phyloP scores from a whole-genome alignment of 805 yeast genomes.

The Hanseniaspora taiwanica region DNA sequence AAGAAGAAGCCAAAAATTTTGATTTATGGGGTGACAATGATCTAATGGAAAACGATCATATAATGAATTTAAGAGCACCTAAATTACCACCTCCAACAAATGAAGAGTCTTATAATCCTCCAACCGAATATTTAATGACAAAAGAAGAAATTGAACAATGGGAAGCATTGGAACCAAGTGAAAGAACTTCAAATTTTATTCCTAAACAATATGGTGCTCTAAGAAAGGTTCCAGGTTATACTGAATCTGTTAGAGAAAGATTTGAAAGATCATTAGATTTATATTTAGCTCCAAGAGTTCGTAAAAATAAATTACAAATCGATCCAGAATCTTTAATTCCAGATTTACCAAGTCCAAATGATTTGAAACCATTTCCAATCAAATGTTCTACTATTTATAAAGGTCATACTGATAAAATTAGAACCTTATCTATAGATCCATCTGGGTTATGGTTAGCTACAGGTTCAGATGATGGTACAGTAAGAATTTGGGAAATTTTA shows the following conservation, averaged over 20 bases:
- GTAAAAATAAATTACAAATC: slow-evolving; percentile 78
- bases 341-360: slow-evolving; percentile 92
- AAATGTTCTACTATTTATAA: slow-evolving; percentile 68
- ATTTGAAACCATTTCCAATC: slow-evolving; percentile 92
- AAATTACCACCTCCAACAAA: slow-evolving; percentile 91
- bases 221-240: slow-evolving; percentile 89
- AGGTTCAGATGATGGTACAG: slow-evolving; percentile 93
- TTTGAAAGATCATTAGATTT: slow-evolving; percentile 91
- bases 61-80: slow-evolving; percentile 91
- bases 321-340: slow-evolving; percentile 95
- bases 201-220: slow-evolving; percentile 75
- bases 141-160: slow-evolving; percentile 66
- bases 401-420: slow-evolving; percentile 76
- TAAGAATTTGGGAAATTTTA: slow-evolving; percentile 90
- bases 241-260: slow-evolving; percentile 71
- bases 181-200: slow-evolving; percentile 63
- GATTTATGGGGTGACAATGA: slow-evolving; percentile 81
- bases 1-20: slow-evolving; percentile 40
- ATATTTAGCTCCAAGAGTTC: slow-evolving; percentile 91
- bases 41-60: slow-evolving; percentile 43
- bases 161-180: slow-evolving; percentile 57
- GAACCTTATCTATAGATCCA: slow-evolving; percentile 77
- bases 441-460: slow-evolving; percentile 92
- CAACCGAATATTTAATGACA: slow-evolving; percentile 78
- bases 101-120: slow-evolving; percentile 95